phyloP scores from a whole-genome alignment of 805 yeast species.

The Ogataea neopini region DNA sequence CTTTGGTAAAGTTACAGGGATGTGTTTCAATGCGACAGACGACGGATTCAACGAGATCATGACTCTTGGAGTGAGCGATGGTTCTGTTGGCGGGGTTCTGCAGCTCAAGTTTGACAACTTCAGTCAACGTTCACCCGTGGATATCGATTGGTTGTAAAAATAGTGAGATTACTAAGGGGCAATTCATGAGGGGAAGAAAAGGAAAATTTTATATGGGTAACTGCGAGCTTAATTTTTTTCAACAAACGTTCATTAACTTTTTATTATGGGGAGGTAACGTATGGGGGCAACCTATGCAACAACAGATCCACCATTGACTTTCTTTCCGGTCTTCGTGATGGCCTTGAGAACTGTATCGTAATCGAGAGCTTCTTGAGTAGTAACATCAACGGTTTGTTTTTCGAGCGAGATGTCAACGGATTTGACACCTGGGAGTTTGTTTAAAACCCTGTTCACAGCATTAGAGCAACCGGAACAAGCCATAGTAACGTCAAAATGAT shows the following conservation, averaged over 20 bases:
- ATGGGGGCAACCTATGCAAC: no score
- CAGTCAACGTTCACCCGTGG: slow-evolving; percentile 8
- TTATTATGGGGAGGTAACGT: no score
- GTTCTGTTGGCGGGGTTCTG: slow-evolving; percentile 57
- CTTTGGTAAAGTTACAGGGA: slow-evolving; percentile 61
- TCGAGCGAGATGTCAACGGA: slow-evolving; percentile 74
- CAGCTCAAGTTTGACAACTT: slow-evolving; percentile 40
- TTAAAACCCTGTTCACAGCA: slow-evolving; percentile 79
- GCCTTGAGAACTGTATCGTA: slow-evolving; percentile 80
- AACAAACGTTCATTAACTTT: neutral
- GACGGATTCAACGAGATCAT: slow-evolving; percentile 48
- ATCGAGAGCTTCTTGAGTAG: slow-evolving; percentile 51
- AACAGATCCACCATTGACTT: slow-evolving; percentile 64
- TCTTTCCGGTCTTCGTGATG: slow-evolving; percentile 90
- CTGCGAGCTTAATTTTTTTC: neutral
- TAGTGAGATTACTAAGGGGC: neutral
- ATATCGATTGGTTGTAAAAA: slow-evolving; percentile 20
- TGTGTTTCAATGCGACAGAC: slow-evolving; percentile 44
- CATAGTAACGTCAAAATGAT: slow-evolving; percentile 83
- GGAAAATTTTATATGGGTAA: neutral
- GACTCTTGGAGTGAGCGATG: slow-evolving; percentile 56
- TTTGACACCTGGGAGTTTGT: slow-evolving; percentile 71
- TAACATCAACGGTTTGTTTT: slow-evolving; percentile 78
- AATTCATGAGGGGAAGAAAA: neutral
- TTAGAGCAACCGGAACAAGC: slow-evolving; percentile 84